These are phyloP conservation scores for Wickerhamomyces strasburgensis DNA, from an alignment of 805 yeast genomes.

Conservation along the genomic window DNA sequence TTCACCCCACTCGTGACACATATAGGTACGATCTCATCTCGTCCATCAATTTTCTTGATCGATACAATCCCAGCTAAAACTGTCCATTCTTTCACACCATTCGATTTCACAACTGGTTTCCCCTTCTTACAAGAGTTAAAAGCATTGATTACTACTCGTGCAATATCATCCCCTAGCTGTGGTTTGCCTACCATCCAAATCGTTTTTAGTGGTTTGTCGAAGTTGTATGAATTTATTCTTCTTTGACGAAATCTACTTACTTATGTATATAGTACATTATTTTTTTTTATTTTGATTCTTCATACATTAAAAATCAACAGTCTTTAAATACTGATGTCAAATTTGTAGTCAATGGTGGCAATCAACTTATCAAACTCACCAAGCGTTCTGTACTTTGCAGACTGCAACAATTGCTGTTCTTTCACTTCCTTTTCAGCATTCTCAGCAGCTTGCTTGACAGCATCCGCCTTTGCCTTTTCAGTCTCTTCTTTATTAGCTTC, in stretches of 20 bases:
- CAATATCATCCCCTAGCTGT: slow-evolving; percentile 4
- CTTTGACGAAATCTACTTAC: too few species aligned
- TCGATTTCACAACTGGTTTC: slow-evolving; percentile 56
- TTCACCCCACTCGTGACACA: slow-evolving; percentile 78
- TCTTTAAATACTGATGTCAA: slow-evolving; percentile 25
- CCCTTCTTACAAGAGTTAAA: slow-evolving; percentile 32
- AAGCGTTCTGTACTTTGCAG: slow-evolving; percentile 50
- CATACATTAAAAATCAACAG: too few species aligned
- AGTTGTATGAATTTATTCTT: background rate
- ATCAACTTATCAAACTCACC: slow-evolving; percentile 55
- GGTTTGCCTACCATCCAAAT: background rate
- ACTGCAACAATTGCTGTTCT: slow-evolving; percentile 40
- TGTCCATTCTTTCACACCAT: slow-evolving; percentile 77
- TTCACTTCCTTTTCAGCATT: slow-evolving; percentile 37
- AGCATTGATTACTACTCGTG: slow-evolving; percentile 5
- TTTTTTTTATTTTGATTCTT: too few species aligned
- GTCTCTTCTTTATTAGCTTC: slow-evolving; percentile 51
- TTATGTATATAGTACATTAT: too few species aligned
- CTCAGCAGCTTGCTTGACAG: slow-evolving; percentile 39
- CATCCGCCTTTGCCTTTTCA: slow-evolving; percentile 52
- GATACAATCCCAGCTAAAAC: slow-evolving; percentile 72
- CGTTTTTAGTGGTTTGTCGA: background rate
- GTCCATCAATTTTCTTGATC: too few species aligned
- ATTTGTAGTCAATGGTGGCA: slow-evolving; percentile 34
- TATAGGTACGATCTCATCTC: slow-evolving; percentile 10